Evolutionary conservation across 164 flowering plant genomes (phyloP), one percentile per base, ranked within the genome.

Genomic region (Vitis riparia): DNA sequence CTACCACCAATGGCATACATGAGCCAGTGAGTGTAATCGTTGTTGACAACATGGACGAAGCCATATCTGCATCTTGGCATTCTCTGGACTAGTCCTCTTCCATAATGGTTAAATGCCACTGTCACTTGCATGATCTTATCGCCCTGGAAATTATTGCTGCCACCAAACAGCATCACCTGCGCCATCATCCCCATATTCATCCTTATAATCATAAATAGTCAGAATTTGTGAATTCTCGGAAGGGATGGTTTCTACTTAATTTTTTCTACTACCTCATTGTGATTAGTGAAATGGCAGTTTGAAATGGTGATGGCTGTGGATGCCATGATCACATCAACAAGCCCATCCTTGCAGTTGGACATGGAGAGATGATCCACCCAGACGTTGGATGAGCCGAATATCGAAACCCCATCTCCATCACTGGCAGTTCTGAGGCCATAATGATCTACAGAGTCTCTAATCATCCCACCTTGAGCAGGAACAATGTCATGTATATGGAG

Each of bases 1-100:
- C 88, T 87, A 0, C 92, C 92, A 7, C 92, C 92, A 55, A 88
- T 87, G 75, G 92, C 92, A 53, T 89, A 89, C 87, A 84, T 81
- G 0, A 64, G 65, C 91, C 91, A 89, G 51, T 89, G 85, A 3
- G 89, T 85, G 80, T 89, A 89, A 68, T 85, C 88, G 53, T 89
- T 89, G 85, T 89, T 87, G 3, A 89, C 83, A 5, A 89, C 85
- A 62, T 88, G 90, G 68, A 85, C 8, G 79, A 83, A 85, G 3
- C 90, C 92, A 74, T 68, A 83, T 70, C 92, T 62, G 69, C 82
- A 76, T 60, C 90, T 81, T 2, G 92, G 93, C 89, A 87, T 87
- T 55, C 89, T 81, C 71, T 89, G 91, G 17, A 83, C 76, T 59
- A 89, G 67, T 11, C 87, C 86, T 53, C 72, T 71, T 0, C 93